Percentiles rank a stretch among this genome's conserved stretches.
Conservation (phyloP, 2,329 filamentous ascomycete genomes). For the Arthrobotrys musiformis region DNA sequence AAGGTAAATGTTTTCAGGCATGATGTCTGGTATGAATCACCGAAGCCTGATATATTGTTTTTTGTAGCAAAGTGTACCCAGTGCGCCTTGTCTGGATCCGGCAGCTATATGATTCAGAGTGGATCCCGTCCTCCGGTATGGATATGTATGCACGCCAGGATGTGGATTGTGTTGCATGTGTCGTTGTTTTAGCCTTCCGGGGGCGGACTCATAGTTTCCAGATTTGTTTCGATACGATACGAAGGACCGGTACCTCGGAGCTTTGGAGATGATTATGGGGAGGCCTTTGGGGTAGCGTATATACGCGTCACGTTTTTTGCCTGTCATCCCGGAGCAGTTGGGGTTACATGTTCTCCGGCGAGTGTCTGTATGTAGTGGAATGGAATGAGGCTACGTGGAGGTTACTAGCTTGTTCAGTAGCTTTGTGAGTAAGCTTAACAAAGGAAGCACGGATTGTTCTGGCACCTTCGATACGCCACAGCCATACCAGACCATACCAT, state of each 20-base stretch:
- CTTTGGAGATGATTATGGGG: not conserved
- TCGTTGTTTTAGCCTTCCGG: conserved; percentile 20
- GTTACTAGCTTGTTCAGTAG: not conserved
- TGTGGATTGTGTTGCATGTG: conserved; percentile 10
- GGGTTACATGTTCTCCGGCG: too few species aligned
- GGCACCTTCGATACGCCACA: conserved; percentile 46
- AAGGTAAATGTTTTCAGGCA: not conserved
- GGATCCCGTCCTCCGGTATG: not conserved
- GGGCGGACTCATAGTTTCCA: not conserved
- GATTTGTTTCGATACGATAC: not conserved
- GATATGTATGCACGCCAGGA: not conserved
- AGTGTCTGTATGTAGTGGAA: not conserved
- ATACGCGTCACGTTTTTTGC: too few species aligned
- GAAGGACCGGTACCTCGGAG: not conserved
- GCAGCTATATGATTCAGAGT: not conserved
- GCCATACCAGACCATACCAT: too few species aligned
- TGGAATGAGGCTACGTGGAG: conserved; percentile 49
- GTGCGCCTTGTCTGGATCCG: not conserved
- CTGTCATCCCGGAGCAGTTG: too few species aligned
- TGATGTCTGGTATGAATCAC: not conserved
- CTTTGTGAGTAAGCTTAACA: conserved; percentile 19
- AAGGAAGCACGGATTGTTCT: conserved; percentile 26
- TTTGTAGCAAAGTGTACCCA: not conserved
- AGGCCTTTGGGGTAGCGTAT: too few species aligned
- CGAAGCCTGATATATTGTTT: not conserved